Evolutionary conservation across 305 asterid genomes (phyloP).

Genomic region (Solanum aculeatissimum): DNA sequence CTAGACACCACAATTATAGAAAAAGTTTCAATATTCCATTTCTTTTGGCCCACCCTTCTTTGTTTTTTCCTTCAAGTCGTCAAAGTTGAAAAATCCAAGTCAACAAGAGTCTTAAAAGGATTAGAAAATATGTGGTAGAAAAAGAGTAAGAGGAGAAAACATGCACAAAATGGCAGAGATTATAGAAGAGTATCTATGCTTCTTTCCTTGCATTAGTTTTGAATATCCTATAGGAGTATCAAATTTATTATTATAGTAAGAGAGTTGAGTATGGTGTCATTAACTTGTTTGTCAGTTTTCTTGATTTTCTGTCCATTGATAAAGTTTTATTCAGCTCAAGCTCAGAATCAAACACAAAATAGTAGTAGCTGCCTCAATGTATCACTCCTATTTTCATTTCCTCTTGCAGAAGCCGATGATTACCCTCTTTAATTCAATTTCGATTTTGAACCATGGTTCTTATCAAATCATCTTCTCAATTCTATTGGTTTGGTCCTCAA

Average conservation of each 20-base stretch:
- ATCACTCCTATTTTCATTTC: no score
- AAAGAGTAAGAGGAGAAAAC: not conserved
- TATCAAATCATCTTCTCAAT: not conserved
- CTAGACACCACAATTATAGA: no score
- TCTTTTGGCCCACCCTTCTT: no score
- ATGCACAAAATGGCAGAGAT: not conserved
- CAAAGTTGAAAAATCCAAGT: conserved; percentile 2
- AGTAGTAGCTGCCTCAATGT: conserved; percentile 5
- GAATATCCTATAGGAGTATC: not conserved
- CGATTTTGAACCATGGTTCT: conserved; percentile 9
- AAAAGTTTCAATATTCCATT: no score
- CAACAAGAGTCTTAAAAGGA: conserved; percentile 7
- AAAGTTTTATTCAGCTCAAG: not conserved
- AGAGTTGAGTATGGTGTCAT: not conserved
- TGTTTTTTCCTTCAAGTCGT: no score
- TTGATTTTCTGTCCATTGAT: conserved; percentile 2
- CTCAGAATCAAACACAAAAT: not conserved
- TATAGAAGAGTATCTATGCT: not conserved
- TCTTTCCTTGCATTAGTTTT: not conserved
- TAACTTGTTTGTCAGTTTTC: not conserved
- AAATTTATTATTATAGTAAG: not conserved
- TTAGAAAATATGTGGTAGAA: not conserved
- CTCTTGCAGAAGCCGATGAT: no score
- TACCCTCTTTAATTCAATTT: no score
- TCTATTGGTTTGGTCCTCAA: not conserved